Base-by-base conservation (phyloP, 352 stramenopile genomes). In the Aphanomyces astaci region DNA sequence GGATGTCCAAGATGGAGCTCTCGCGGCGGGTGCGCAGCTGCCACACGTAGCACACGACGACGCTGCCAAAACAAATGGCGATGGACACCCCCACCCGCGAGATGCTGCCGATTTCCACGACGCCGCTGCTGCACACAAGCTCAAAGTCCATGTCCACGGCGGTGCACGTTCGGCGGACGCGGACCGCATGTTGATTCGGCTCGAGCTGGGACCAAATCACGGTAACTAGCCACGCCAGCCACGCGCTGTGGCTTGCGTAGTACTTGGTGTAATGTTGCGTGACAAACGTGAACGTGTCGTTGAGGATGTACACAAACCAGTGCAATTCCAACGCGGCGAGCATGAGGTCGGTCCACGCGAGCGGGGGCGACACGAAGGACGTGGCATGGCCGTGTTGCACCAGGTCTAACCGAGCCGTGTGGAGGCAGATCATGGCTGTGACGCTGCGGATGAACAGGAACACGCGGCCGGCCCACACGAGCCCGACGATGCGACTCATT, bases 271-370 rank as follows among this genome's bases (percentile, higher is more conserved):
- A 52, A 5, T 55, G 33, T 36, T 57, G 46, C 22, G 62, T 51
- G 28, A 68, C 10, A 22, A 51, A 45, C 19, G 40, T 68, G 19
- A 56, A 56, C 27, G 5, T 39, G 49, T 68, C 62, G 31, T 68
- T 68, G 22, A 68, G 28, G 49, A 68, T 17, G 32, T 59, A 68
- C 30, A 68, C 27, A 27, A 68, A 46, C 62, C 62, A 68, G n/a
- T 68, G 53, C 15, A 68, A n/a, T 32, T 68, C 62, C 3, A 49
- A 22, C n/a, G 62, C 10, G 3, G 49, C 62, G 10, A 68, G 31
- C 17, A 59, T 27, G 1, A 68, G 3, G 46, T 68, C 43, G 49
- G 24, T 57, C 62, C 39, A 68, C 31, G 31, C 19, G 7, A 59
- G 39, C 3, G 22, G 28, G n/a, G 62, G 62, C 32, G 46, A n/a